Conservation (phyloP, 2,329 filamentous ascomycete species). For the Mycosphaerella arachidis region DNA sequence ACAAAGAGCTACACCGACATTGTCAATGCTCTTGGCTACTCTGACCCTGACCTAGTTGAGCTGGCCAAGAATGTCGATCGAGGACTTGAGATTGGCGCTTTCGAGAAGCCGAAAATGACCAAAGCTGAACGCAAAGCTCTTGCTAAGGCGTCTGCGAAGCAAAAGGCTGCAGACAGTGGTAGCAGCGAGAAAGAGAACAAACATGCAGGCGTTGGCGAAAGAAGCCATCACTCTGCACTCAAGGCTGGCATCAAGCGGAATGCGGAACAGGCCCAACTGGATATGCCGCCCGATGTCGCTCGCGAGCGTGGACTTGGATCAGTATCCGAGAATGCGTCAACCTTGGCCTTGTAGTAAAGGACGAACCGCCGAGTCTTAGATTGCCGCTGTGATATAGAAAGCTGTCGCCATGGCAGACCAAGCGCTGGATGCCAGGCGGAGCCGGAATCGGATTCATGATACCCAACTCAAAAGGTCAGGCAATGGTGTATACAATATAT, state of each 20-base stretch:
- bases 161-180: slow-evolving; percentile 46
- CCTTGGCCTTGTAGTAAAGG: slow-evolving; percentile 14
- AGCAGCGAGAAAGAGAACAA: slow-evolving; percentile 50
- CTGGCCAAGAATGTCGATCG: slow-evolving; percentile 63
- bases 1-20: slow-evolving; percentile 68
- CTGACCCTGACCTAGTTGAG: slow-evolving; percentile 50
- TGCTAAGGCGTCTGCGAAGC: slow-evolving; percentile 29
- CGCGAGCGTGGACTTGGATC: slow-evolving; percentile 18
- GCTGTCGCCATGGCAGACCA: slow-evolving; percentile 4
- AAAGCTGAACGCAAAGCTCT: slow-evolving; percentile 45
- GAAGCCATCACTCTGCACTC: slow-evolving; percentile 13
- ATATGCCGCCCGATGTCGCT: slow-evolving; percentile 22
- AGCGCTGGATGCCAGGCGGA: slow-evolving; percentile 11
- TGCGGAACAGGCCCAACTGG: slow-evolving; percentile 20
- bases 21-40: slow-evolving; percentile 60
- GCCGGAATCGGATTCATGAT: background rate
- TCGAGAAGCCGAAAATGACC: slow-evolving; percentile 46
- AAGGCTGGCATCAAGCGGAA: slow-evolving; percentile 20
- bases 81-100: slow-evolving; percentile 51
- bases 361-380: background rate
- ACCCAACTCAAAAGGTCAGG: background rate
- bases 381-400: background rate
- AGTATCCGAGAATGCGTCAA: slow-evolving; percentile 20
- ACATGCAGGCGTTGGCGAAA: slow-evolving; percentile 33
- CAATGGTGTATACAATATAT: background rate